A percentile compares a stretch with the other conserved stretches of the same genome.
phyloP scores from a whole-genome alignment of 257 asterid genomes.

The Nicotiana tomentosiformis region DNA sequence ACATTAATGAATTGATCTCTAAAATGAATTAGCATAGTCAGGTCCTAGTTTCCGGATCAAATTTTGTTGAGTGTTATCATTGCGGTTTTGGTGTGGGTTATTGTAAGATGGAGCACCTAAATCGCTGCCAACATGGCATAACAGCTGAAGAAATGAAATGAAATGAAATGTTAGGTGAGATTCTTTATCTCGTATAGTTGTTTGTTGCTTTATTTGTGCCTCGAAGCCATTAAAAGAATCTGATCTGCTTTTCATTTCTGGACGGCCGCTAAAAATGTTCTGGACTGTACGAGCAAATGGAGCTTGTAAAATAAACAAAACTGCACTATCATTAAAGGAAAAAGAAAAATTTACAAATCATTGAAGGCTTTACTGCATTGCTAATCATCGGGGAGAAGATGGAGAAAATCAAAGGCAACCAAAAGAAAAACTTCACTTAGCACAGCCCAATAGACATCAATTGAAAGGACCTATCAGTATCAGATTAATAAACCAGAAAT shows the following conservation, averaged over 20 bases:
- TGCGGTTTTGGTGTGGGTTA: background rate
- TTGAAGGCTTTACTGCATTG: background rate
- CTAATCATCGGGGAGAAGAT: background rate
- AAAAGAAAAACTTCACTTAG: background rate
- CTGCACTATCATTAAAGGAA: background rate
- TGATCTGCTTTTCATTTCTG: background rate
- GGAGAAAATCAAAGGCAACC: background rate
- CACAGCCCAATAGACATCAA: background rate
- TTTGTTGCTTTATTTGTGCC: background rate
- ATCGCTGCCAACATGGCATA: background rate
- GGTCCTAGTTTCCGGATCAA: background rate
- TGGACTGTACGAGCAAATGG: background rate
- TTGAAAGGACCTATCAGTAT: background rate
- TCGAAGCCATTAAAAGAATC: background rate
- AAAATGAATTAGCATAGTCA: constrained; percentile 59
- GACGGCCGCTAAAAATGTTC: background rate
- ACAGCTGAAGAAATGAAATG: background rate
- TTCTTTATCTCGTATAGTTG: background rate
- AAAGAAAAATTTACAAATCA: background rate
- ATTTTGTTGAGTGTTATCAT: background rate
- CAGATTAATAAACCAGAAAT: background rate
- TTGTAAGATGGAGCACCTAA: background rate
- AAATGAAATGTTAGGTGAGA: background rate
- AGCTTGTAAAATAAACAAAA: background rate
- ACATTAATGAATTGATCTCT: constrained; percentile 59